These are phyloP conservation scores for Vararia minispora DNA, from an alignment of 768 basidiomycete genomes.

Conservation along the genomic window DNA sequence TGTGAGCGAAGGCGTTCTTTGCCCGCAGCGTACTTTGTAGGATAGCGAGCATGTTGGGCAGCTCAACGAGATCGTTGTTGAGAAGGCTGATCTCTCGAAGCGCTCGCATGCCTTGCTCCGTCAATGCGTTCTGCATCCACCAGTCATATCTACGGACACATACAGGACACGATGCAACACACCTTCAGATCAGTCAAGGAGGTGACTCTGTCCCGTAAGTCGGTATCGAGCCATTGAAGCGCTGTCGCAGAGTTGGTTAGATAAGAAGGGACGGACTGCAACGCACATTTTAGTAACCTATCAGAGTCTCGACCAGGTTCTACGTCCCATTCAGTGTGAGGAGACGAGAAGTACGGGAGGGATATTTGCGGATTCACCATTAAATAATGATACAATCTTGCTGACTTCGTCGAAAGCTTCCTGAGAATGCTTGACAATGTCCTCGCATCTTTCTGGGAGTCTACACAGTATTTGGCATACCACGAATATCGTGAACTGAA, in stretches of 20 bases:
- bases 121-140: conserved; percentile 52
- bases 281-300: conserved; percentile 21
- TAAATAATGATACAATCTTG: too few relatives aligned
- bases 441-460: conserved; percentile 9
- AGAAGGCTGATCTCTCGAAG: conserved; percentile 70
- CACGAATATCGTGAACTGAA: conserved; percentile 8
- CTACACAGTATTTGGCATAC: neutral
- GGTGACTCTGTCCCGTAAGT: conserved; percentile 6
- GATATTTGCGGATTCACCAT: neutral
- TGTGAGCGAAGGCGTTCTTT: conserved; percentile 83
- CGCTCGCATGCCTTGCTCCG: conserved; percentile 49
- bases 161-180: conserved; percentile 1
- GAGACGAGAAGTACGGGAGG: too few relatives aligned
- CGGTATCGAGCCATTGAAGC: conserved; percentile 11
- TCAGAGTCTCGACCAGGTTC: conserved; percentile 31
- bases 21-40: conserved; percentile 64
- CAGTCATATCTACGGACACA: neutral
- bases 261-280: neutral
- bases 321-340: conserved; percentile 34
- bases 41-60: conserved; percentile 51
- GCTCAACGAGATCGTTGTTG: conserved; percentile 69
- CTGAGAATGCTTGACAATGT: conserved; percentile 5
- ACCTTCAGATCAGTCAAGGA: conserved; percentile 12
- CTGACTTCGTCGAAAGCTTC: conserved; percentile 5
- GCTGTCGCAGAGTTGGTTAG: conserved; percentile 8